These are phyloP conservation scores for Talaromyces wortmannii DNA, from an alignment of 495 filamentous ascomycete genomes.

Conservation along the genomic window DNA sequence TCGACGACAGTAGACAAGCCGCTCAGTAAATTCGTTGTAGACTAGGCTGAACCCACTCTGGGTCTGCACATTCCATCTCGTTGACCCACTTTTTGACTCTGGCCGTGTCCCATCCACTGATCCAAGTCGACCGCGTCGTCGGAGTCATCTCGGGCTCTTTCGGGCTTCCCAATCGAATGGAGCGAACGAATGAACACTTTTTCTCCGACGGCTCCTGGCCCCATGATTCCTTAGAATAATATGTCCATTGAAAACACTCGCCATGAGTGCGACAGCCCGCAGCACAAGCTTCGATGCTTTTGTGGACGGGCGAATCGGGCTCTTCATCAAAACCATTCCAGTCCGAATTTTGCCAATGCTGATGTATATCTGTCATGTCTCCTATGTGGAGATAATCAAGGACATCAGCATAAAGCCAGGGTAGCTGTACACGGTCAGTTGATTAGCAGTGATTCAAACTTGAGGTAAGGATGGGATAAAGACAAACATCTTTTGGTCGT, in stretches of 20 bases:
- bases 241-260: constrained; percentile 23
- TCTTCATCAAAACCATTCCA: constrained; percentile 19
- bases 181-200: constrained; percentile 19
- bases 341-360: constrained; percentile 30
- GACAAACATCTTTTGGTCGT: constrained; percentile 17
- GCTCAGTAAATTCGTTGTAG: constrained; percentile 15
- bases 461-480: background rate
- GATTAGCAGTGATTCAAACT: constrained; percentile 1
- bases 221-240: constrained; percentile 9
- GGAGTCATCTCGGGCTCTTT: constrained; percentile 6
- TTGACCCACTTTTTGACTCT: constrained; percentile 19
- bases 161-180: constrained; percentile 17
- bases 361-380: constrained; percentile 3
- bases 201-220: background rate
- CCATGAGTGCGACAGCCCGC: constrained; percentile 17
- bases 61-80: constrained; percentile 10
- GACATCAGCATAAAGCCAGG: constrained; percentile 23
- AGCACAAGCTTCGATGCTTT: constrained; percentile 16
- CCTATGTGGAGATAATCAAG: constrained; percentile 17
- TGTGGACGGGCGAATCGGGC: constrained; percentile 14
- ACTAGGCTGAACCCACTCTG: constrained; percentile 25
- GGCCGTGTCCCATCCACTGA: constrained; percentile 21
- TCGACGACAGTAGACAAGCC: background rate
- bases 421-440: constrained; percentile 2
- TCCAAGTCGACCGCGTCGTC: constrained; percentile 8